These are phyloP conservation scores for Parastagonospora nodorum DNA, from an alignment of 2,329 filamentous ascomycete species.

Conservation along the genomic window DNA sequence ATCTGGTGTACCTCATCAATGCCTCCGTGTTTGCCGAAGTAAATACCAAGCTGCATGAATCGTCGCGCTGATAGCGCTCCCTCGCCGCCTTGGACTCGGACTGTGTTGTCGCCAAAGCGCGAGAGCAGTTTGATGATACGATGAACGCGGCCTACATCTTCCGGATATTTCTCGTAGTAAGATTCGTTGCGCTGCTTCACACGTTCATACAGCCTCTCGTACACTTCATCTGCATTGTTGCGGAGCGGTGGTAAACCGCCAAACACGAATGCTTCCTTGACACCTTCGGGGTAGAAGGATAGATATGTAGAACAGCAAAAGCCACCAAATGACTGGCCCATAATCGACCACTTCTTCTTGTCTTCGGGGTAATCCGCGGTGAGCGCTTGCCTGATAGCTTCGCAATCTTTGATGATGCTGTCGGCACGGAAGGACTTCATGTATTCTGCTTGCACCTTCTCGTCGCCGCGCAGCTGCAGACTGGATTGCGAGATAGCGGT, in stretches of 20 bases:
- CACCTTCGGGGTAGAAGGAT: conserved; percentile 74
- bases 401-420: conserved; percentile 85
- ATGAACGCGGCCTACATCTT: conserved; percentile 73
- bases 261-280: conserved; percentile 81
- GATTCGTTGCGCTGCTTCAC: conserved; percentile 73
- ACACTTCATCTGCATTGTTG: conserved; percentile 73
- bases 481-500: conserved; percentile 77
- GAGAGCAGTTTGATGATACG: conserved; percentile 69
- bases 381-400: conserved; percentile 78
- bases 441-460: conserved; percentile 75
- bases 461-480: conserved; percentile 66
- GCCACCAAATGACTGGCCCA: conserved; percentile 91
- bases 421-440: conserved; percentile 86
- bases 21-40: conserved; percentile 73
- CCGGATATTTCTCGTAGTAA: conserved; percentile 85
- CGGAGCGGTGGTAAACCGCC: conserved; percentile 83
- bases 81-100: conserved; percentile 74
- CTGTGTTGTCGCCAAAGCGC: conserved; percentile 58
- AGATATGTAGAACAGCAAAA: conserved; percentile 86
- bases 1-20: conserved; percentile 54
- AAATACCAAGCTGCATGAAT: conserved; percentile 77
- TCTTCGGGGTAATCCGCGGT: conserved; percentile 71
- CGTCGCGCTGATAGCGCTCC: conserved; percentile 69
- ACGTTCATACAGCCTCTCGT: conserved; percentile 71
- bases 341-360: conserved; percentile 79